phyloP scores from a whole-genome alignment of 306 rosid genomes.

The Trifolium dubium region DNA sequence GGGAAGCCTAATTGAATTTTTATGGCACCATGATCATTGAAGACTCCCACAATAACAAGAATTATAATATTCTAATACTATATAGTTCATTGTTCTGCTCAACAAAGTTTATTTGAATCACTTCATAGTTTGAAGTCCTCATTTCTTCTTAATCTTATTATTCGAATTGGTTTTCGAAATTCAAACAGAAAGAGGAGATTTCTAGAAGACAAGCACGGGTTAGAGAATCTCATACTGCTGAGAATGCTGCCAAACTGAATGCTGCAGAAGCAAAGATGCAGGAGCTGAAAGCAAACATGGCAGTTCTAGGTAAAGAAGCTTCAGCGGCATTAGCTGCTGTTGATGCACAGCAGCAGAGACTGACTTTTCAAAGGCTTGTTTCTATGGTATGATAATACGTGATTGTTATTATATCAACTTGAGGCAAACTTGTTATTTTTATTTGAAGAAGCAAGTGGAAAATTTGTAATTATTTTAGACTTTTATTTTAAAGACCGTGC shows the following conservation, averaged over 20 bases:
- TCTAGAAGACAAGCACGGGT: slow-evolving; percentile 80
- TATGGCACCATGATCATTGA: too few species aligned
- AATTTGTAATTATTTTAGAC: slow-evolving; percentile 20
- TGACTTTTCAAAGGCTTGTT: slow-evolving; percentile 98
- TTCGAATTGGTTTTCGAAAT: slow-evolving; percentile 45
- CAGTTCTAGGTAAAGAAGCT: slow-evolving; percentile 94
- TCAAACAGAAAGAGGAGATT: slow-evolving; percentile 72
- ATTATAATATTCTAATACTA: too few species aligned
- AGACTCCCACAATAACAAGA: too few species aligned
- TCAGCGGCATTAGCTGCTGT: slow-evolving; percentile 93
- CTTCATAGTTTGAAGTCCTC: slow-evolving; percentile 10
- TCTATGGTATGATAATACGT: slow-evolving; percentile 70
- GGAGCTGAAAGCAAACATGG: slow-evolving; percentile 91
- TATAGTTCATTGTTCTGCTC: too few species aligned
- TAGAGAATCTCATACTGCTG: slow-evolving; percentile 75
- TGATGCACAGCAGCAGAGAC: slow-evolving; percentile 91
- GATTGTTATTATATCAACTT: slow-evolving; percentile 28
- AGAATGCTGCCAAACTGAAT: slow-evolving; percentile 86
- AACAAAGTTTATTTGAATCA: too few species aligned
- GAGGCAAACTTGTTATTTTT: slow-evolving; percentile 35
- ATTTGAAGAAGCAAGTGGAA: too few species aligned
- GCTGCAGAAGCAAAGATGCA: slow-evolving; percentile 91
- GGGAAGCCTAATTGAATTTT: too few species aligned
- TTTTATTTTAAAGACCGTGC: slow-evolving; percentile 36
- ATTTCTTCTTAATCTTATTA: slow-evolving; percentile 32